phyloP scores from a whole-genome alignment of 2,329 filamentous ascomycete genomes.

The Phaeosphaeriaceae sp. region DNA sequence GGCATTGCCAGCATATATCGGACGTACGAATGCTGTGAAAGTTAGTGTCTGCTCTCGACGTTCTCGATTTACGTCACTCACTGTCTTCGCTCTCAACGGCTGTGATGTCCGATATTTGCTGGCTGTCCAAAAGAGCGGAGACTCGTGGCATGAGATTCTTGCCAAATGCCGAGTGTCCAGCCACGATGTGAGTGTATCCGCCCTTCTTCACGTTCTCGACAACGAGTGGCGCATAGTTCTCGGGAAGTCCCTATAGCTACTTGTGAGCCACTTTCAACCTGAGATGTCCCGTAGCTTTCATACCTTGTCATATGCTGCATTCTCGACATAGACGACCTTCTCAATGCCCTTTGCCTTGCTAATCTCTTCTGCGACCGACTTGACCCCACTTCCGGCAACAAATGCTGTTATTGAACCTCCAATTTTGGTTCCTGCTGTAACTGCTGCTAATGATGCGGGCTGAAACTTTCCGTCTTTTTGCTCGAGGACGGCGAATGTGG shows the following conservation, averaged over 20 bases:
- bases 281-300: not conserved
- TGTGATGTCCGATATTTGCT: constrained; percentile 93
- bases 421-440: constrained; percentile 85
- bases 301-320: constrained; percentile 90
- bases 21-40: constrained; percentile 78
- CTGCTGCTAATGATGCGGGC: constrained; percentile 78
- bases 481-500: constrained; percentile 89
- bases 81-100: constrained; percentile 86
- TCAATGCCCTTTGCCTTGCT: constrained; percentile 90
- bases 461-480: constrained; percentile 90
- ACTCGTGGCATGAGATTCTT: constrained; percentile 94
- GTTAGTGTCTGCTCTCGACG: constrained; percentile 6
- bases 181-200: constrained; percentile 89
- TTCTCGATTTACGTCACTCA: constrained; percentile 47
- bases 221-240: constrained; percentile 92
- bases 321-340: constrained; percentile 90
- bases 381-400: constrained; percentile 80
- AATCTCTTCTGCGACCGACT: constrained; percentile 78
- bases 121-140: constrained; percentile 86
- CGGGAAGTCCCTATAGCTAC: constrained; percentile 72
- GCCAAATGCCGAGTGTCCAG: constrained; percentile 92
- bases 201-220: constrained; percentile 97
- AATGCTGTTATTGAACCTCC: constrained; percentile 88
- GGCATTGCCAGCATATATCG: constrained; percentile 97
- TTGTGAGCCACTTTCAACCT: constrained; percentile 10